Evolutionary conservation across 2,329 filamentous ascomycete genomes (phyloP), one percentile per base, ranked within the genome.

Genomic region (Fonsecaea multimorphosa): DNA sequence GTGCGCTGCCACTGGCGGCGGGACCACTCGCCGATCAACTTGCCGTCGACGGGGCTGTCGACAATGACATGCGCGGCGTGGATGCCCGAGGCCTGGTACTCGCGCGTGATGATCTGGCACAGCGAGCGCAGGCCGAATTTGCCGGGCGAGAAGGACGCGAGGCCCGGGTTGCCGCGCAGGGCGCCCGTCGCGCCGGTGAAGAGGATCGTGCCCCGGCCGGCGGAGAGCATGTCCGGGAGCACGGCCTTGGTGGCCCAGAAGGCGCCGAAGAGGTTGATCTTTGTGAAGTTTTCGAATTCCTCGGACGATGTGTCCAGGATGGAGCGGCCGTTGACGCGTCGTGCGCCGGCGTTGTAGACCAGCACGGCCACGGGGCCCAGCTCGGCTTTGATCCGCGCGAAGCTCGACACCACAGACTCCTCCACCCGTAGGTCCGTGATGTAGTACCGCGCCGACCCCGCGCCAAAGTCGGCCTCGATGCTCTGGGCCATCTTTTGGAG

Each of bases 51-150:
- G 82, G 78, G 68, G 75, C 84, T 84, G 71, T 86, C 84, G 64
- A 85, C 82, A 64, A 86, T 82, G 1, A 82, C 82, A 75, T 86
- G 84, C 9, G 80, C 78, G 3, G 86, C 84, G 73, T 86, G 84
- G 5, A 86, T 79, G 9, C 84, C 84, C 71, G 84, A 76, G 0
- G 83, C 83, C 0, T 82, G 83, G 72, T 86, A 86, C 72, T 86
- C 84, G 54, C 80, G 80, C 2, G 84, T 83, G 40, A 86, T 75
- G 53, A 77, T 80, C 69, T 84, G 83, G 8, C 79, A 77, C 54
- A 86, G 73, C 1, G 84, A 83, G 9, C 84, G 76, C 61, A 84
- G 71, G 2, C 81, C 84, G 74, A 83, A 86, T 68, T 70, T 70
- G 40, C 68, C 68, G 6, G 68, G 68, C 61, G 68, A 68, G 61